Evolutionary conservation across 2,329 filamentous ascomycete species (phyloP), one percentile per base, ranked within the genome.

Genomic region (Aaosphaeria pasadenensis): DNA sequence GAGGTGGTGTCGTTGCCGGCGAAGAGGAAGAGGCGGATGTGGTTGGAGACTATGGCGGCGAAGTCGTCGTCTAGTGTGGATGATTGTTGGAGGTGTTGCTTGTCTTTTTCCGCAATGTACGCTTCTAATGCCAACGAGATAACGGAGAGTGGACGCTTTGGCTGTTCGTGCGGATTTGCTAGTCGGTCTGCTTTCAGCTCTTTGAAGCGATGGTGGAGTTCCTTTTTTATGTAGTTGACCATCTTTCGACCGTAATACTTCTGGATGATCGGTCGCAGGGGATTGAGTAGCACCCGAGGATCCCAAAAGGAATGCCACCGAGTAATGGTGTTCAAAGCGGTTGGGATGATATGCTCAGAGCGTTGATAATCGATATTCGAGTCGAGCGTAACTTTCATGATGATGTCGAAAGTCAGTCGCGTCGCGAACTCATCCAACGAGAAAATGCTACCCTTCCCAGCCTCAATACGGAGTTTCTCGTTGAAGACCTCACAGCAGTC

Each of bases 1-100:
- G 53, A 54, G 5, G 58, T 65, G 6, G 64, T 62, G 45, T 67
- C 64, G 44, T 67, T 58, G 2, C 63, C 65, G 11, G 61, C 62
- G 44, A 66, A 59, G n/a, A 68, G 48, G 47, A 67, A 65, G 0
- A 58, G 47, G 30, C 59, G 59, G 40, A 67, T 57, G 40, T 67
- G 62, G 17, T 24, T 24, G 17, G 17, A 24, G 17, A 24, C 17
- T 24, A 24, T 24, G 17, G 17, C 17, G 17, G 17, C 17, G 17
- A 24, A 24, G 17, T 24, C 17, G 17, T 24, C 17, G 17, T 24
- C 17, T 24, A 24, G 17, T 24, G 17, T 24, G 17, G 17, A 24
- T 24, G 17, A 24, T 24, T 24, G 17, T 24, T 2, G 17, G 17
- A 24, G 17, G 17, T 24, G 17, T 3, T 3, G 2, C 17, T 24